phyloP scores from a whole-genome alignment of 805 yeast genomes.

The Starmerella tilneyi region DNA sequence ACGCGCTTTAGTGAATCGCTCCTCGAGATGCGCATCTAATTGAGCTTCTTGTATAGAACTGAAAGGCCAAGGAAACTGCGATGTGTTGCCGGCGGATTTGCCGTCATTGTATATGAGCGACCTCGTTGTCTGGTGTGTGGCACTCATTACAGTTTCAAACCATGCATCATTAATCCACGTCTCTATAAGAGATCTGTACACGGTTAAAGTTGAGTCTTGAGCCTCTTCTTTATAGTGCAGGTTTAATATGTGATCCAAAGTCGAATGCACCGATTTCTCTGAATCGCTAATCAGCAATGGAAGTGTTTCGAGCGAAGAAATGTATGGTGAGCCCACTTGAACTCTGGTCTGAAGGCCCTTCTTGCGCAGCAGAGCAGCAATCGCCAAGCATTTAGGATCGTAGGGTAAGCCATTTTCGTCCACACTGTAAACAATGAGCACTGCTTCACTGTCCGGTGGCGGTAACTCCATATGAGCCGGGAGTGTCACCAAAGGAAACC shows the following conservation, averaged over 20 bases:
- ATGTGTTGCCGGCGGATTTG: background rate
- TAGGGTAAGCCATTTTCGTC: slow-evolving; percentile 22
- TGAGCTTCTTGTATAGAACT: slow-evolving; percentile 10
- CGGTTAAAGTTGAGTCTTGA: slow-evolving; percentile 5
- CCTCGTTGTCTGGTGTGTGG: slow-evolving; percentile 2
- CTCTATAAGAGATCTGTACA: slow-evolving; percentile 12
- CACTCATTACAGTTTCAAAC: slow-evolving; percentile 18
- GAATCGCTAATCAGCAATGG: slow-evolving; percentile 16
- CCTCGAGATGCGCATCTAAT: slow-evolving; percentile 12
- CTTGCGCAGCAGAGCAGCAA: slow-evolving; percentile 20
- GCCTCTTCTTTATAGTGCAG: slow-evolving; percentile 8
- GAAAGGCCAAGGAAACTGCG: slow-evolving; percentile 21
- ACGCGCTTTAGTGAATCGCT: background rate
- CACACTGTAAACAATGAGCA: slow-evolving; percentile 24
- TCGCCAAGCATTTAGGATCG: slow-evolving; percentile 29
- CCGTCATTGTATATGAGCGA: slow-evolving; percentile 7
- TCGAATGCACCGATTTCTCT: background rate
- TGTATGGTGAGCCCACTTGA: slow-evolving; percentile 17
- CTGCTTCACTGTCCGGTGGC: background rate
- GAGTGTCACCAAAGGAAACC: slow-evolving; percentile 28
- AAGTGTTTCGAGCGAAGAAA: slow-evolving; percentile 16
- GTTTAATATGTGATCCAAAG: slow-evolving; percentile 10
- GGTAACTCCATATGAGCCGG: slow-evolving; percentile 8
- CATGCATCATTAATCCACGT: slow-evolving; percentile 24
- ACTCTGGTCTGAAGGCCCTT: background rate